phyloP scores from a whole-genome alignment of 2,329 filamentous ascomycete genomes.

The Mycosphaerella sp. region DNA sequence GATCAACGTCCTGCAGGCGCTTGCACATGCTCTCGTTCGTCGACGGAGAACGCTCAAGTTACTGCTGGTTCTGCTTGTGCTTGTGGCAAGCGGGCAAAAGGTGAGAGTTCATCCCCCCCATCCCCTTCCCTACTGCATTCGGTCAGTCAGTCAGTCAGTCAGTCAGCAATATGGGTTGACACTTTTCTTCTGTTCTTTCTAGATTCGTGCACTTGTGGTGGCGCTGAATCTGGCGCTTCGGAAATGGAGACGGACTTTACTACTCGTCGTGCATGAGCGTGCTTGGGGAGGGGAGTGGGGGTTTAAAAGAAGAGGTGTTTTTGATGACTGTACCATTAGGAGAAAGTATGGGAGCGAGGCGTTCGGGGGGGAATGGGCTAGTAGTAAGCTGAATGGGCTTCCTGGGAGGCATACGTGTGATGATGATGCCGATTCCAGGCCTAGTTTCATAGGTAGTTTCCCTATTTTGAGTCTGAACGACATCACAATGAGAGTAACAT shows the following conservation, averaged over 20 bases:
- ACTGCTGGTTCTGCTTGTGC: conserved; percentile 60
- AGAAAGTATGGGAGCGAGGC: conserved; percentile 2
- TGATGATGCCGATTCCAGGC: too few species aligned
- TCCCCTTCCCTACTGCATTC: too few species aligned
- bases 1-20: conserved; percentile 67
- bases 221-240: conserved; percentile 9
- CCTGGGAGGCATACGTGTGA: too few species aligned
- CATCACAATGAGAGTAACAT: too few species aligned
- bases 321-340: neutral
- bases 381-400: too few species aligned
- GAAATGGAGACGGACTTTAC: conserved; percentile 21
- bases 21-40: conserved; percentile 73
- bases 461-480: too few species aligned
- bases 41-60: conserved; percentile 60
- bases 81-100: conserved; percentile 60
- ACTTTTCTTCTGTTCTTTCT: too few species aligned
- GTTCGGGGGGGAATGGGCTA: neutral
- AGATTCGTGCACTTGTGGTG: conserved; percentile 18
- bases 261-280: conserved; percentile 7
- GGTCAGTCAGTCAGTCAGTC: too few species aligned
- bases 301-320: neutral
- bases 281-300: neutral
- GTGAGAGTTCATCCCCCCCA: too few species aligned
- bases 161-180: too few species aligned
- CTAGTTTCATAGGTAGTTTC: too few species aligned